These are phyloP conservation scores for Kodamaea lidongshanica DNA, from an alignment of 805 yeast species.

Conservation along the genomic window DNA sequence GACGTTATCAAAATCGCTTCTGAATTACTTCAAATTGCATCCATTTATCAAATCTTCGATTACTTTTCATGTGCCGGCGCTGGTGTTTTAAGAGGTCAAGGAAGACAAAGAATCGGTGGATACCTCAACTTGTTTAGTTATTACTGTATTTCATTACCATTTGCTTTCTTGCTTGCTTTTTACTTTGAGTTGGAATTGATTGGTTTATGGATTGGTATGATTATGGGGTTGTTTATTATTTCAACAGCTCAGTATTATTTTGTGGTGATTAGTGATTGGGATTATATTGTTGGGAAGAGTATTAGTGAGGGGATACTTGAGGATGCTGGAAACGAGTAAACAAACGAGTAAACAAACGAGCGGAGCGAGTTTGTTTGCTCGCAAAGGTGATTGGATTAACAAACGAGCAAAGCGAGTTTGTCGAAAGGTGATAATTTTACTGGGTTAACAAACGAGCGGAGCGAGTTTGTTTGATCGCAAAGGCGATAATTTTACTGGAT, in stretches of 20 bases:
- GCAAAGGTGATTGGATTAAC: no score
- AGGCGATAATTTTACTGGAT: no score
- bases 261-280: slow-evolving; percentile 41
- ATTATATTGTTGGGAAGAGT: slow-evolving; percentile 32
- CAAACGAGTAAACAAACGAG: no score
- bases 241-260: slow-evolving; percentile 37
- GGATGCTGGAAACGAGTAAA: no score
- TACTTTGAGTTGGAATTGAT: slow-evolving; percentile 30
- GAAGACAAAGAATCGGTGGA: slow-evolving; percentile 53
- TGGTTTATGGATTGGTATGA: slow-evolving; percentile 47
- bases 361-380: no score
- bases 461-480: no score
- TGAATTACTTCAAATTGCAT: slow-evolving; percentile 40
- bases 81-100: slow-evolving; percentile 54
- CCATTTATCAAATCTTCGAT: slow-evolving; percentile 49
- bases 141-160: slow-evolving; percentile 45
- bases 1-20: slow-evolving; percentile 33
- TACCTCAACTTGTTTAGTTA: slow-evolving; percentile 43
- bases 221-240: slow-evolving; percentile 36
- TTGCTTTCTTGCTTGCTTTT: slow-evolving; percentile 41
- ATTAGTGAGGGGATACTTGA: slow-evolving; percentile 39
- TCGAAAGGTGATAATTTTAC: no score
- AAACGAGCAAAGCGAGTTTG: no score
- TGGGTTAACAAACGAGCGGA: no score
- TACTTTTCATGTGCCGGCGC: slow-evolving; percentile 44